phyloP scores from a whole-genome alignment of 2,329 filamentous ascomycete species.

The Xylaria sp. region DNA sequence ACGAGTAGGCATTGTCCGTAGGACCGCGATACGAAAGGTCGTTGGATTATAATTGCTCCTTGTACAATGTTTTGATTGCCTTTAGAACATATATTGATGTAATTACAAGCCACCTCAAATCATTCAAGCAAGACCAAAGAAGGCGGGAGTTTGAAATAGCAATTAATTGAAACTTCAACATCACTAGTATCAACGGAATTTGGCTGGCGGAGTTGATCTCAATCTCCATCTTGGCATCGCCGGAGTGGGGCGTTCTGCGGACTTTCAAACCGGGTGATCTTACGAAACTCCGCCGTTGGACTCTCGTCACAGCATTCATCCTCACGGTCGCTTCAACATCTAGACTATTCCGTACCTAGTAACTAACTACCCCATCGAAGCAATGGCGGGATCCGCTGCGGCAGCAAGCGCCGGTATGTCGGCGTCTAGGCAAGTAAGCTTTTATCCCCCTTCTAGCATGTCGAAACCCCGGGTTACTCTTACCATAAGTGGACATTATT shows the following conservation, averaged over 20 bases:
- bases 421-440: conserved; percentile 46
- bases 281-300: conserved; percentile 25
- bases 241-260: conserved; percentile 33
- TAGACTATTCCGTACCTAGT: background rate
- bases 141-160: background rate
- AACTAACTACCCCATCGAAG: background rate
- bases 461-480: too few relatives aligned
- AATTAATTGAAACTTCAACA: background rate
- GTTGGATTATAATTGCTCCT: background rate
- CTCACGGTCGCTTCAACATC: background rate
- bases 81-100: background rate
- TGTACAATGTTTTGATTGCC: background rate
- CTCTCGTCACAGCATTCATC: conserved; percentile 2
- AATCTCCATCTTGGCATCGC: conserved; percentile 24
- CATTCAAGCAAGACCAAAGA: background rate
- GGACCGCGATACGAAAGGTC: background rate
- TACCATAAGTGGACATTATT: too few relatives aligned
- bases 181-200: background rate
- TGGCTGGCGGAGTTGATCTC: conserved; percentile 23
- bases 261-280: conserved; percentile 17
- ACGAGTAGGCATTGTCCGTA: background rate
- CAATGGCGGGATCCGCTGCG: conserved; percentile 3
- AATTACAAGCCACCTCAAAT: background rate
- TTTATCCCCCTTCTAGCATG: too few relatives aligned
- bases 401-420: conserved; percentile 4